Percentiles rank a stretch among this genome's conserved stretches.
Evolutionary conservation across 2,329 filamentous ascomycete species (phyloP).

Genomic region (Sphaerostilbella broomeana): DNA sequence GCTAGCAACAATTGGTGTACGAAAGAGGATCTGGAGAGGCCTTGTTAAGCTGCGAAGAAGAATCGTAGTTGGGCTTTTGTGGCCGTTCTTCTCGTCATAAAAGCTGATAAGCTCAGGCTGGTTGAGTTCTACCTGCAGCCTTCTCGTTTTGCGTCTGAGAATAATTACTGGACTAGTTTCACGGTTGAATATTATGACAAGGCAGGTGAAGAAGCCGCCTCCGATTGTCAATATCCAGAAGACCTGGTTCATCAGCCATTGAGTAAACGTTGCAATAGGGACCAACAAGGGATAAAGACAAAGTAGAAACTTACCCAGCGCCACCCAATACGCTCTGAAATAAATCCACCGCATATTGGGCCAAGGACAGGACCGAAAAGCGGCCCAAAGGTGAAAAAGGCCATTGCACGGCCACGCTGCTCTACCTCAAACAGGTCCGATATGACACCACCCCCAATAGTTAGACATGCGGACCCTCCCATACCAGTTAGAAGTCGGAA

Average conservation of each 20-base stretch:
- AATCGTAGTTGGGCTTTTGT: conserved; percentile 15
- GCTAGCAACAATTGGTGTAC: conserved; percentile 41
- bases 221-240: conserved; percentile 43
- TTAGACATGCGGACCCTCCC: conserved; percentile 48
- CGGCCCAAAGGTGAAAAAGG: conserved; percentile 50
- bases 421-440: conserved; percentile 46
- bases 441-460: conserved; percentile 49
- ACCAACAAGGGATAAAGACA: background rate
- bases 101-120: conserved; percentile 38
- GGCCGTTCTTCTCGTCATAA: conserved; percentile 33
- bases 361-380: conserved; percentile 48
- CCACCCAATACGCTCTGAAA: conserved; percentile 44
- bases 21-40: conserved; percentile 43
- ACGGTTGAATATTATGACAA: conserved; percentile 32
- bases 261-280: background rate
- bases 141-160: conserved; percentile 41
- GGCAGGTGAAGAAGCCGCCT: conserved; percentile 19
- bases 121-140: conserved; percentile 38
- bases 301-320: conserved; percentile 34
- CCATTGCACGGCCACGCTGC: conserved; percentile 41
- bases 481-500: conserved; percentile 56
- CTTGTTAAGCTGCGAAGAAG: conserved; percentile 43
- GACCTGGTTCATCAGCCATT: background rate
- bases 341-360: conserved; percentile 43
- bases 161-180: conserved; percentile 38